Evolutionary conservation across 2,329 filamentous ascomycete species (phyloP), one percentile per base, ranked within the genome.

Genomic region (Hypoxylon sp.): DNA sequence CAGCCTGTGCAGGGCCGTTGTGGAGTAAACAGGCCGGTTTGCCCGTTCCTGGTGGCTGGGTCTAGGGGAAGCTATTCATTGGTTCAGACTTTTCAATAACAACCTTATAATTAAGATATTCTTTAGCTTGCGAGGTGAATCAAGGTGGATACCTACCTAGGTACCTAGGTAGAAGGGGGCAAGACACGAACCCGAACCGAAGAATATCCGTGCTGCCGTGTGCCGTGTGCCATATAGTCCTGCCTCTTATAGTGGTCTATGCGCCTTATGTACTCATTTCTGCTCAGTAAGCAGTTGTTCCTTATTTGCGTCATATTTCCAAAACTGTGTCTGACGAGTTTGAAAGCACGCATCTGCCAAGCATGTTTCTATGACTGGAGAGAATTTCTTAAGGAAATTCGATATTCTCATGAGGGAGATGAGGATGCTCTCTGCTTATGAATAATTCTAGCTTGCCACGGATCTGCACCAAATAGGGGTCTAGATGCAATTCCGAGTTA

Each of bases 21-120:
- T 39, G 46, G 41, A 49, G 49, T 30, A 30, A 30, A 15, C 51
- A 17, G 24, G 32, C 52, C 52, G 39, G 24, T 34, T 17, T 47
- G n/a, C 47, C 44, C 43, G 66, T 64, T 68, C 66, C 66, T 64
- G 52, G 53, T 67, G 52, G 64, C 59, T 64, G 66, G 64, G 49
- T 67, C 60, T 43, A 11, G 37, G 32, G 54, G 5, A n/a, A 41
- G 26, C 22, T 26, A 55, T 10, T 60, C 20, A 68, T 67, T 68
- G 63, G 63, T 6, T 41, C 17, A 30, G 39, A 32, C 15, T 43
- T 43, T 20, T 19, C 6, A 30, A 26, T n/a, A n/a, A n/a, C n/a
- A n/a, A n/a, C n/a, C n/a, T n/a, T n/a, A n/a, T n/a, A n/a, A n/a
- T n/a, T n/a, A n/a, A n/a, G n/a, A n/a, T 3, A 15, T 37, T 46